Evolutionary conservation across 352 stramenopile species (phyloP).

Genomic region (Phytophthora ohioensis): DNA sequence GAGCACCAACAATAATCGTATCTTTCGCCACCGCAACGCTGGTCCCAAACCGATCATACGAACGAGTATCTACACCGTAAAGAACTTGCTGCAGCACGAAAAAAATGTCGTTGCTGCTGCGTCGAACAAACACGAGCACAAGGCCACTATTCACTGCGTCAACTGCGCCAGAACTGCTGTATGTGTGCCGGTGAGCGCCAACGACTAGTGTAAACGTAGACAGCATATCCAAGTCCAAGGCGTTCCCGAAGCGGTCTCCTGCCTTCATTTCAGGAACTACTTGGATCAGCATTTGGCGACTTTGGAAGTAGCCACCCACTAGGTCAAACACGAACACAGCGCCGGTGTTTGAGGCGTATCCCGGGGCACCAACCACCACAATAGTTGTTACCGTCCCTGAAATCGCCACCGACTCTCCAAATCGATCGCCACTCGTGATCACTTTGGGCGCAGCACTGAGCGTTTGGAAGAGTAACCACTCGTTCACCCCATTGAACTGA

Average conservation of each 20-base stretch:
- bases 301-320: slow-evolving; percentile 64
- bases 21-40: slow-evolving; percentile 77
- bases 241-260: slow-evolving; percentile 75
- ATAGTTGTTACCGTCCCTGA: slow-evolving; percentile 56
- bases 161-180: slow-evolving; percentile 34
- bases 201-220: slow-evolving; percentile 78
- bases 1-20: slow-evolving; percentile 74
- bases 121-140: slow-evolving; percentile 63
- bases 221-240: slow-evolving; percentile 77
- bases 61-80: slow-evolving; percentile 67
- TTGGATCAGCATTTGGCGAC: slow-evolving; percentile 69
- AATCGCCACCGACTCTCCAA: slow-evolving; percentile 75
- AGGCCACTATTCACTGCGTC: slow-evolving; percentile 53
- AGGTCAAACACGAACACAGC: slow-evolving; percentile 86
- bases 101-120: slow-evolving; percentile 62
- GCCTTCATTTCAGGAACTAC: slow-evolving; percentile 49
- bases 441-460: slow-evolving; percentile 61
- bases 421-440: slow-evolving; percentile 60
- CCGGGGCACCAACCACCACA: slow-evolving; percentile 74
- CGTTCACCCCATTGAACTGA: slow-evolving; percentile 54
- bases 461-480: slow-evolving; percentile 77
- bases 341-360: slow-evolving; percentile 58
- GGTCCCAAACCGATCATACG: slow-evolving; percentile 76
- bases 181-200: slow-evolving; percentile 58
- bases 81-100: slow-evolving; percentile 80